phyloP scores from a whole-genome alignment of 2,329 filamentous ascomycete species.

The Alternaria alternata region DNA sequence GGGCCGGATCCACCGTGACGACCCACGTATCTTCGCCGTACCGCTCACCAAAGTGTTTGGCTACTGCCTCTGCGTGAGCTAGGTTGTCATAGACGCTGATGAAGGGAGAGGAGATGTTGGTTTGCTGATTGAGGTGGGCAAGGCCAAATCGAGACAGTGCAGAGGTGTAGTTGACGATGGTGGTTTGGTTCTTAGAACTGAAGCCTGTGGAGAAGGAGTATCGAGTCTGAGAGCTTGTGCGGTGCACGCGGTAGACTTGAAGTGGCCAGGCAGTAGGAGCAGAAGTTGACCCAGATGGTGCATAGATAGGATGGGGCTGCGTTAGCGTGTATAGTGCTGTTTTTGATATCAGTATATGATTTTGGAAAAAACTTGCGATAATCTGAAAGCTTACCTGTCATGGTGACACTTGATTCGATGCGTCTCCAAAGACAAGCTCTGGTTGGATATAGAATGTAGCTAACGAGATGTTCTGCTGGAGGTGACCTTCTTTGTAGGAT shows the following conservation, averaged over 20 bases:
- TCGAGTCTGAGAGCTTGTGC: slow-evolving; percentile 36
- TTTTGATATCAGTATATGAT: not conserved
- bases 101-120: slow-evolving; percentile 47
- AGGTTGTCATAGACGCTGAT: slow-evolving; percentile 43
- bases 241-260: slow-evolving; percentile 45
- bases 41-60: slow-evolving; percentile 27
- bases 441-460: not conserved
- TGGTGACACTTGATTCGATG: slow-evolving; percentile 7
- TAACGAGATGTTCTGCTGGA: not conserved
- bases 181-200: slow-evolving; percentile 47
- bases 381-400: slow-evolving; percentile 22
- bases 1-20: slow-evolving; percentile 41
- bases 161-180: slow-evolving; percentile 38
- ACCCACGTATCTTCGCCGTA: slow-evolving; percentile 35
- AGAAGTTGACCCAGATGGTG: slow-evolving; percentile 8
- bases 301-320: slow-evolving; percentile 1
- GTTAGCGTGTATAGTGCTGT: slow-evolving; percentile 21
- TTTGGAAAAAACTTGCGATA: not conserved
- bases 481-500: not conserved
- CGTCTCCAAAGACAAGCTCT: not conserved
- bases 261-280: slow-evolving; percentile 35
- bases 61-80: slow-evolving; percentile 40
- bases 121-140: slow-evolving; percentile 43
- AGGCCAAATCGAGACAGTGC: slow-evolving; percentile 38
- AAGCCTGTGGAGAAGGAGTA: slow-evolving; percentile 45